Evolutionary conservation across 352 stramenopile genomes (phyloP), one percentile per base, ranked within the genome.

Genomic region (Globisporangium heterothallicum): DNA sequence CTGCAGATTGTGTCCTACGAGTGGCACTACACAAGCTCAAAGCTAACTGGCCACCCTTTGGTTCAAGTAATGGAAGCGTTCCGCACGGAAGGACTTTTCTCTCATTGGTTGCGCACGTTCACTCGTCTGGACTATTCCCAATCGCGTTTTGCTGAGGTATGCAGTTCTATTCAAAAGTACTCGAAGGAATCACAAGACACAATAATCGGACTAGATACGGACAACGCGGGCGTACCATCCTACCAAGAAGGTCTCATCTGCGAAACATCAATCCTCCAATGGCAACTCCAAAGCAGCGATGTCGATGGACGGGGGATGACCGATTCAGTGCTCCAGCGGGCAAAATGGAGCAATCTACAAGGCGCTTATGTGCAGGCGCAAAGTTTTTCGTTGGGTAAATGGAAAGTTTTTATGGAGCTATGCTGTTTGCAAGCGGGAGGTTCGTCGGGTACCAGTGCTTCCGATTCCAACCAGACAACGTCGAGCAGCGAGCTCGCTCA

Each of bases 351-450:
- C 45, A 83, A 83, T 35, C 56, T 79, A 43, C 72, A 83, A 61
- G 60, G 56, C 1, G 72, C 72, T 7, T 83, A 74, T 40, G 63
- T 80, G 2, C 64, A 78, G 18, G 71, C 74, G 0, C 78, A 89
- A 36, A 58, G 73, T 38, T 78, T 78, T 32, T 68, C 67, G 25
- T 41, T 89, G 42, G 35, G 59, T 3, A 64, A 67, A 32, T 89
- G 78, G 78, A 86, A 84, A 53, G 56, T 75, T 21, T 86, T 89
- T 47, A 89, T 89, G 78, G 74, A 89, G 43, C 41, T 89, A 3
- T 79, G 70, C 30, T 79, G 71, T 18, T 50, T 88, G 3, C 74
- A 86, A 43, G 35, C 56, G 14, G 63, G 59, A n/a, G 25, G 21
- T 18, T 45, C 13, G 34, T 30, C 29, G 10, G 30, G 16, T 9